Base-by-base conservation (phyloP, 805 yeast genomes). In the Schwanniomyces pseudopolymorphus region DNA sequence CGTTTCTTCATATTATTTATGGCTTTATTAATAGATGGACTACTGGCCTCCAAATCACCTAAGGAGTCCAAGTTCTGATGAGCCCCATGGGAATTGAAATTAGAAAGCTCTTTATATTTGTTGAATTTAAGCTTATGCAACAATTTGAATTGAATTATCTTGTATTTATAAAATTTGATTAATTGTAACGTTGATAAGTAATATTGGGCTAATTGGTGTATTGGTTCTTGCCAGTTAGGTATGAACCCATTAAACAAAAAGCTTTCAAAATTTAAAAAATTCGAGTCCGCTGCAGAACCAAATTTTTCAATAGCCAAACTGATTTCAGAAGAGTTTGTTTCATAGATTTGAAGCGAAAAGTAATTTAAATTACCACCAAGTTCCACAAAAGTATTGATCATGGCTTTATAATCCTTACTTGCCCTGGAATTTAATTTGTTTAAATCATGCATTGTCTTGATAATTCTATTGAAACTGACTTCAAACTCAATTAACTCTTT, bases 281-380 rank as follows among this genome's bases (percentile, higher is more conserved):
- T 72, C 43, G 72, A 63, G 57, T 80, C 85, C 14, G 80, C 67
- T 10, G 74, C 70, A 41, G 80, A 77, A 1, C 85, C 85, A 51
- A 79, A 77, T 43, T 67, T 68, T 56, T 80, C 85, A 33, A 79
- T 69, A 4, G 61, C 45, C 27, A 58, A 50, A 35, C 72, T 63
- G 10, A 70, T 57, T 44, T 57, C 55, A 39, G 63, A 61, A 16
- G 58, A 46, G 22, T 52, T 39, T 10, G 47, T 44, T 38, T 55
- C 67, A 47, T 69, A 70, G 16, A 66, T 71, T 69, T 63, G 72
- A 27, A 80, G 68, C 17, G 82, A 75, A 52, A 80, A 78, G 48
- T 80, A 77, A 58, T 80, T 80, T 53, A 79, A 69, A 53, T 78
- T 77, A 3, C 82, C 83, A 17, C 85, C 85, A 42, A 80, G 63